These are phyloP conservation scores for Ustilago bromivora DNA, from an alignment of 1,284 basidiomycete species.

Conservation along the genomic window DNA sequence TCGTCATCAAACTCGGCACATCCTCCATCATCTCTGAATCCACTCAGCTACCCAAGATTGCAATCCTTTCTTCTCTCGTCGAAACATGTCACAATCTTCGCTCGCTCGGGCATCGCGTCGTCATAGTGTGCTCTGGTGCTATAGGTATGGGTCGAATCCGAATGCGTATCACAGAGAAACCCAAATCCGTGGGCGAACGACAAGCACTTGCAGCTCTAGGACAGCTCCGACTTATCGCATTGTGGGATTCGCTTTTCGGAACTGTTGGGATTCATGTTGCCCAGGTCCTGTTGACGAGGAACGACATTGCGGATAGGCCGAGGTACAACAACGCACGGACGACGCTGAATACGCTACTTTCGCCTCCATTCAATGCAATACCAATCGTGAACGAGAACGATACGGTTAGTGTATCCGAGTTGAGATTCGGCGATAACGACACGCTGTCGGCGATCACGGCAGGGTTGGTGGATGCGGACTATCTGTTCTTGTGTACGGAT, in stretches of 20 bases:
- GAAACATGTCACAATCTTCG: conserved; percentile 88
- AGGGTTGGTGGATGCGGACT: conserved; percentile 96
- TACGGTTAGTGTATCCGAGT: conserved; percentile 75
- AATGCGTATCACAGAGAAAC: conserved; percentile 84
- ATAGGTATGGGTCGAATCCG: conserved; percentile 93
- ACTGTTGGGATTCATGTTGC: conserved; percentile 94
- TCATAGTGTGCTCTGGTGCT: conserved; percentile 94
- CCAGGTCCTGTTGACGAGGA: conserved; percentile 91
- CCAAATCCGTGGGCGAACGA: conserved; percentile 88
- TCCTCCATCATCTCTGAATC: conserved; percentile 66
- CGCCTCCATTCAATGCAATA: conserved; percentile 57
- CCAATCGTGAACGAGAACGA: conserved; percentile 70
- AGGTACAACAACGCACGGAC: conserved; percentile 66
- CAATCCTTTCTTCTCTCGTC: conserved; percentile 88
- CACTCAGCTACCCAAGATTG: conserved; percentile 78
- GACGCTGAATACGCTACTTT: conserved; percentile 64
- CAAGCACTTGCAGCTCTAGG: conserved; percentile 97
- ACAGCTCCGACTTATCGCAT: conserved; percentile 91
- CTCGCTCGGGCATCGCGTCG: conserved; percentile 87
- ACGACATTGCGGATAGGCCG: conserved; percentile 86
- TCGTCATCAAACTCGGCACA: conserved; percentile 69
- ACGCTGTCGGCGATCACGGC: conserved; percentile 96
- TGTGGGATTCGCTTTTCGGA: conserved; percentile 96
- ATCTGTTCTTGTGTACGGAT: conserved; percentile 94
- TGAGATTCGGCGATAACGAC: conserved; percentile 99